Percentiles rank a stretch among this genome's conserved stretches.
phyloP scores from a whole-genome alignment of 768 basidiomycete species.

The Cystobasidium tubakii region DNA sequence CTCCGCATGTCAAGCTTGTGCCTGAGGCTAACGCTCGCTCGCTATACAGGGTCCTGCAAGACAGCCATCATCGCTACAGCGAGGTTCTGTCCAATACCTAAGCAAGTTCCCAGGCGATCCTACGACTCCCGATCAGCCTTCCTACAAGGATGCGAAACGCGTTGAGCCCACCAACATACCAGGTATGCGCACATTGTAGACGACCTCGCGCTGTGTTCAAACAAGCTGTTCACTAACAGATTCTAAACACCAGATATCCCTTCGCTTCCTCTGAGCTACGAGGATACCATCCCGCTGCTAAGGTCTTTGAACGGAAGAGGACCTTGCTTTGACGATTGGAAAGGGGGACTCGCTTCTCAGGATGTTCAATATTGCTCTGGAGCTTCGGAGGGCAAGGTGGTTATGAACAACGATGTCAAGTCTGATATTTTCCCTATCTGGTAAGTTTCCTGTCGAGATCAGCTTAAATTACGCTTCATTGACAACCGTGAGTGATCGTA shows the following conservation, averaged over 20 bases:
- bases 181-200: neutral
- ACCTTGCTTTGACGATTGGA: slow-evolving; percentile 45
- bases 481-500: slow-evolving; percentile 25
- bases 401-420: slow-evolving; percentile 67
- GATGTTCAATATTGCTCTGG: slow-evolving; percentile 52
- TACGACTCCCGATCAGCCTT: slow-evolving; percentile 77
- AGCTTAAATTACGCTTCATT: too few species aligned
- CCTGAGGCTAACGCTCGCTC: neutral
- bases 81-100: slow-evolving; percentile 73
- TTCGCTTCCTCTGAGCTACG: slow-evolving; percentile 83
- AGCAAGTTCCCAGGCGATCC: slow-evolving; percentile 60
- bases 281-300: slow-evolving; percentile 67
- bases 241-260: too few species aligned
- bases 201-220: too few species aligned
- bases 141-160: slow-evolving; percentile 69
- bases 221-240: too few species aligned
- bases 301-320: slow-evolving; percentile 55
- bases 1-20: neutral
- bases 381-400: slow-evolving; percentile 54
- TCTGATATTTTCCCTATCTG: slow-evolving; percentile 78
- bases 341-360: slow-evolving; percentile 47
- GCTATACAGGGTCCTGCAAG: slow-evolving; percentile 67
- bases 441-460: slow-evolving; percentile 27
- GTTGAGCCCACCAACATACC: slow-evolving; percentile 48
- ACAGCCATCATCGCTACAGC: slow-evolving; percentile 73